Base-by-base conservation (phyloP, 202 grass and related monocot species). In the Brachypodium distachyon region DNA sequence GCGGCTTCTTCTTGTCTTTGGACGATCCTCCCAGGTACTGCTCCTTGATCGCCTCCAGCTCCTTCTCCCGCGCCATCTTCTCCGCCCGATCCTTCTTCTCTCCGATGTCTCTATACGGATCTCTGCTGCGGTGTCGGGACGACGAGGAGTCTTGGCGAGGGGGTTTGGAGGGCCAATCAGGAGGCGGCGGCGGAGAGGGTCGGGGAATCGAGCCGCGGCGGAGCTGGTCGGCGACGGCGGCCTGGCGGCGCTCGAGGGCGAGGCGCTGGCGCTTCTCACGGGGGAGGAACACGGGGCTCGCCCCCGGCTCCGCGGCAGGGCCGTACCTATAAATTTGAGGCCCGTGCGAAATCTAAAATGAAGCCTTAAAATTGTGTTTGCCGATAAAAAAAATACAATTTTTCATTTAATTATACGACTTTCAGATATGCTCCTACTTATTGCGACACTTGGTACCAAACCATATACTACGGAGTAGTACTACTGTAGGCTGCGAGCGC, bases 11-110 rank as follows among this genome's bases (percentile, higher is more conserved):
- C 19, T 41, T 11, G 12, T 17, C 88, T 46, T 92, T 90, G 32
- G 86, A 90, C 0, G 85, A 97, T 0, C 88, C 91, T 0, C 88
- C 91, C 33, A 94, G 72, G 52, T 94, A 94, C 67, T 94, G 91
- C 70, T 92, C 89, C 82, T 83, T 96, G 57, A 92, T 90, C 7
- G 82, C 69, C 0, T 92, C 89, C 5, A 96, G 75, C 75, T 88
- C 82, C 65, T 92, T 86, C 32, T 84, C 84, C 29, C 78, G 82
- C 82, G 89, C 57, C 64, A 88, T 76, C 75, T 95, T 95, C 78
- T 79, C 90, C 55, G 58, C 25, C 3, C 94, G 88, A 5, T 83
- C 86, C 2, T 11, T 81, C 52, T 89, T 88, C 50, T 86, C 88
- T 19, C 78, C 28, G n/a, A n/a, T n/a, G 49, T 92, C 84, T n/a